phyloP scores from a whole-genome alignment of 768 basidiomycete genomes.

The Cystobasidium tubakii region DNA sequence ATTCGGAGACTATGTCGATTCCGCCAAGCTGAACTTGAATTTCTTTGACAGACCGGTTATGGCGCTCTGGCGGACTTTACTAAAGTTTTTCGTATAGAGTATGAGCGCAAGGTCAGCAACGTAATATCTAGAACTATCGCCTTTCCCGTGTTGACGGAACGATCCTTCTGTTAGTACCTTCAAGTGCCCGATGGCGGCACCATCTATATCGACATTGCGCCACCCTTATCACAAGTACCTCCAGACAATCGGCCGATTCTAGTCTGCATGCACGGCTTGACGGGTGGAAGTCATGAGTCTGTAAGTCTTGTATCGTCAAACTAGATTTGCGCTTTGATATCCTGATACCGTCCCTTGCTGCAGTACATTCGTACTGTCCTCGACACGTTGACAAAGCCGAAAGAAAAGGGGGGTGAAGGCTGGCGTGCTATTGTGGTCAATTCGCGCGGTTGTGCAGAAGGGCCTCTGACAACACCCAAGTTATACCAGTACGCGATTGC shows the following conservation, averaged over 20 bases:
- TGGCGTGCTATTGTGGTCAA: slow-evolving; percentile 86
- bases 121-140: not conserved
- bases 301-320: slow-evolving; percentile 61
- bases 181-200: slow-evolving; percentile 53
- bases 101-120: slow-evolving; percentile 21
- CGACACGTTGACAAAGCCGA: slow-evolving; percentile 61
- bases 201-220: slow-evolving; percentile 49
- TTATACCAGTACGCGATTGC: slow-evolving; percentile 53
- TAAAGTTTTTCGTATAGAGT: slow-evolving; percentile 13
- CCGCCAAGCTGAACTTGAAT: not conserved
- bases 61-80: slow-evolving; percentile 30
- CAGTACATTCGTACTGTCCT: slow-evolving; percentile 29
- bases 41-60: slow-evolving; percentile 13
- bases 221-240: slow-evolving; percentile 44
- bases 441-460: slow-evolving; percentile 87
- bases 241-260: slow-evolving; percentile 53
- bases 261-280: slow-evolving; percentile 45
- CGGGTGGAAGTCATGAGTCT: slow-evolving; percentile 59
- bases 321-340: too few species aligned
- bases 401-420: slow-evolving; percentile 53
- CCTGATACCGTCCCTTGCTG: too few species aligned
- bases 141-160: not conserved
- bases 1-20: not conserved
- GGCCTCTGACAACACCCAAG: slow-evolving; percentile 72
- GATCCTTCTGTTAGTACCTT: slow-evolving; percentile 46